These are phyloP conservation scores for Centaurea solstitialis DNA, from an alignment of 129 eudicot genomes.

Conservation along the genomic window DNA sequence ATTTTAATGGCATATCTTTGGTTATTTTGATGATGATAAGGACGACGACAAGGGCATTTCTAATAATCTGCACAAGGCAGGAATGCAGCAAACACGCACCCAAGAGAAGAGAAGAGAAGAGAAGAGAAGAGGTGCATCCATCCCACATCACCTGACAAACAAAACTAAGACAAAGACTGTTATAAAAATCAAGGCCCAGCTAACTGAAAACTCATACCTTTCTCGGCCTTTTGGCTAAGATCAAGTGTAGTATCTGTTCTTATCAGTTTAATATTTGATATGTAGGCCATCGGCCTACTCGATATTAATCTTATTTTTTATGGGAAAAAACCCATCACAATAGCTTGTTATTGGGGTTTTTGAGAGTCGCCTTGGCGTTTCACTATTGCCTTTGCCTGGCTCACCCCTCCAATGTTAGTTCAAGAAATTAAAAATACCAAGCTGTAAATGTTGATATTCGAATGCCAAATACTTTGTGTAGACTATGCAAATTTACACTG, in stretches of 20 bases:
- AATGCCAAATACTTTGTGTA: too few species aligned
- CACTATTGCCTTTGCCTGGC: slow-evolving; percentile 27
- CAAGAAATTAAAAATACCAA: too few species aligned
- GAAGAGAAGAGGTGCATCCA: not conserved
- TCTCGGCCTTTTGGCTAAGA: slow-evolving; percentile 97
- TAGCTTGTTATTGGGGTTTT: slow-evolving; percentile 40
- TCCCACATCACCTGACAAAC: not conserved
- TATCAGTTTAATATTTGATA: slow-evolving; percentile 64
- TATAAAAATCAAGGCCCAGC: too few species aligned
- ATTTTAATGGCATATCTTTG: too few species aligned
- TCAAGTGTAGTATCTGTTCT: slow-evolving; percentile 95
- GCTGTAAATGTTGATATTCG: too few species aligned
- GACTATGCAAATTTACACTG: too few species aligned
- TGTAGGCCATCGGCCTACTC: slow-evolving; percentile 32
- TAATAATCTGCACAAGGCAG: too few species aligned
- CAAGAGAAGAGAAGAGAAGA: too few species aligned
- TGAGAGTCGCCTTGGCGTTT: slow-evolving; percentile 22
- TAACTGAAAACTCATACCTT: slow-evolving; percentile 48
- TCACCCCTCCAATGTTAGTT: slow-evolving; percentile 1
- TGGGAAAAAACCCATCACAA: slow-evolving; percentile 26
- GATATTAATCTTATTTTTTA: slow-evolving; percentile 44
- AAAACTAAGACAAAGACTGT: not conserved
- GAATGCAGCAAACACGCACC: too few species aligned
- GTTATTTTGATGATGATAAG: too few species aligned
- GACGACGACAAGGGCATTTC: too few species aligned